These are phyloP conservation scores for Stemphylium beticola DNA, from an alignment of 2,329 filamentous ascomycete species.

Conservation along the genomic window DNA sequence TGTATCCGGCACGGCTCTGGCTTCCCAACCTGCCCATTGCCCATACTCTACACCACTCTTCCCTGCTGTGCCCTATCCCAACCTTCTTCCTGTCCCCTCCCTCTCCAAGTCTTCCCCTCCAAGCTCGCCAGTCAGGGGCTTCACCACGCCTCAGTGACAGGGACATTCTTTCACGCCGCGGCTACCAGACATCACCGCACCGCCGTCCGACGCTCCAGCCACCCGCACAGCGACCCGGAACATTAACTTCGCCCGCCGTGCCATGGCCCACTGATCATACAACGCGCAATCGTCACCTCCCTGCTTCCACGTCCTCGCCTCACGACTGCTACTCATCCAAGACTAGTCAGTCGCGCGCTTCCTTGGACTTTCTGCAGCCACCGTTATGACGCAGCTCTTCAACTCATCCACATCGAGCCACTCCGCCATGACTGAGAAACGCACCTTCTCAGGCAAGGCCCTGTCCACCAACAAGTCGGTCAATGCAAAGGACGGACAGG, in stretches of 20 bases:
- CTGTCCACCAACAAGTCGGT: slow-evolving; percentile 55
- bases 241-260: slow-evolving; percentile 20
- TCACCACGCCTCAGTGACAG: slow-evolving; percentile 14
- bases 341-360: slow-evolving; percentile 4
- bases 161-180: slow-evolving; percentile 35
- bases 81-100: slow-evolving; percentile 4
- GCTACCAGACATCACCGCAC: not conserved
- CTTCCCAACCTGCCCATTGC: slow-evolving; percentile 17
- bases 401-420: slow-evolving; percentile 47
- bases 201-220: slow-evolving; percentile 28
- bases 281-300: slow-evolving; percentile 24
- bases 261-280: slow-evolving; percentile 46
- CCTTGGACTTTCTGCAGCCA: slow-evolving; percentile 6
- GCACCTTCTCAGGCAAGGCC: slow-evolving; percentile 56
- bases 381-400: slow-evolving; percentile 53
- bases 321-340: not conserved
- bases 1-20: slow-evolving; percentile 24
- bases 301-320: slow-evolving; percentile 10
- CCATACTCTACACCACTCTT: slow-evolving; percentile 9
- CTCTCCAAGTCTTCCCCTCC: not conserved
- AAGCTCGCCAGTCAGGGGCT: slow-evolving; percentile 6
- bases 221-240: slow-evolving; percentile 18
- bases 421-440: slow-evolving; percentile 53
- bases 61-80: slow-evolving; percentile 1
- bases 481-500: slow-evolving; percentile 59